Conservation (phyloP, 345 rosid species). For the Eutrema heterophyllum region DNA sequence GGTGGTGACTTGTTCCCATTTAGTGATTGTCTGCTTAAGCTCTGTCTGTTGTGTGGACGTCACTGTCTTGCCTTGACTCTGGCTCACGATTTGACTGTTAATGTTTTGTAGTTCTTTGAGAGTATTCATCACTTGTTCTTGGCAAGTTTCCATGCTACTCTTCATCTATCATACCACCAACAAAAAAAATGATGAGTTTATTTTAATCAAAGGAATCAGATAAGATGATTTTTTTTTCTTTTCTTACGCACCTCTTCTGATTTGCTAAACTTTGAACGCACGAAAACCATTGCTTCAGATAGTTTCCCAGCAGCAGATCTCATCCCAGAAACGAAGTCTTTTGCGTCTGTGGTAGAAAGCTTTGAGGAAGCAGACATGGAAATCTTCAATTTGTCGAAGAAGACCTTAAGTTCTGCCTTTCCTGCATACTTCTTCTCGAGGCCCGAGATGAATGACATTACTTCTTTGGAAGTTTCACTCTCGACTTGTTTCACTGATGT, state of each 20-base stretch:
- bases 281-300: not conserved
- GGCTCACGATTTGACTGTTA: slow-evolving; percentile 5
- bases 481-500: slow-evolving; percentile 16
- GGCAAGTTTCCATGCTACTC: not conserved
- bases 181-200: not conserved
- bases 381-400: slow-evolving; percentile 23
- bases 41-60: slow-evolving; percentile 19
- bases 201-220: not conserved
- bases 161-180: not conserved
- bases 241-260: slow-evolving; percentile 11
- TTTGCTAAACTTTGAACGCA: not conserved
- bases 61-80: not conserved
- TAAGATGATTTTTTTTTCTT: not conserved
- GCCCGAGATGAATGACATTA: slow-evolving; percentile 8
- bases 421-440: slow-evolving; percentile 24
- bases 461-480: slow-evolving; percentile 12
- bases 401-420: slow-evolving; percentile 19
- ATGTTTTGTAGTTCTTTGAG: slow-evolving; percentile 15
- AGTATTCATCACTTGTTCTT: not conserved
- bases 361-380: slow-evolving; percentile 9
- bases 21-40: slow-evolving; percentile 25
- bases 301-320: not conserved
- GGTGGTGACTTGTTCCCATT: slow-evolving; percentile 26
- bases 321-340: not conserved
- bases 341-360: not conserved